Evolutionary conservation across 225 moss, liverwort and hornwort species (phyloP).

Genomic region (Neckera pumila): DNA sequence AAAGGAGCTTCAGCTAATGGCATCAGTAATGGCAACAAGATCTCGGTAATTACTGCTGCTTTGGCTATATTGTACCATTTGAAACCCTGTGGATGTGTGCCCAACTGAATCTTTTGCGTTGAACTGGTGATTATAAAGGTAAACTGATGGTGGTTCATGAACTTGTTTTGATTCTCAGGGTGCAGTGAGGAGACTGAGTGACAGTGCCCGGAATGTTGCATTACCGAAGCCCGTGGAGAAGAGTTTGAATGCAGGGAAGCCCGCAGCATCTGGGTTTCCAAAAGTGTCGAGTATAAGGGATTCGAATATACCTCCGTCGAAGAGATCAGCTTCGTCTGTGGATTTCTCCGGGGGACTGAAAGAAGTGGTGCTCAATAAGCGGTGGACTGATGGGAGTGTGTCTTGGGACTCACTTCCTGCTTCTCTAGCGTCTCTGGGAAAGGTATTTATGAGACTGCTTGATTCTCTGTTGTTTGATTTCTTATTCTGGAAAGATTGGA

Average conservation of each 20-base stretch:
- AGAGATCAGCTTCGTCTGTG: slow-evolving; percentile 10
- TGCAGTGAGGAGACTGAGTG: slow-evolving; percentile 62
- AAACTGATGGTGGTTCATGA: background rate
- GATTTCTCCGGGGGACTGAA: slow-evolving; percentile 15
- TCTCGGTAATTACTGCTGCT: background rate
- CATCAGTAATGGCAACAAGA: slow-evolving; percentile 17
- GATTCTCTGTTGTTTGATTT: background rate
- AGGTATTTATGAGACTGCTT: slow-evolving; percentile 27
- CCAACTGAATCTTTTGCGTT: background rate
- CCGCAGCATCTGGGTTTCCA: slow-evolving; percentile 11
- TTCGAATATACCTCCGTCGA: slow-evolving; percentile 17
- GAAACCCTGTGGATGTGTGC: background rate
- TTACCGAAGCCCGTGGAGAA: slow-evolving; percentile 38
- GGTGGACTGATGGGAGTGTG: slow-evolving; percentile 91
- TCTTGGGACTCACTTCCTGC: slow-evolving; percentile 74
- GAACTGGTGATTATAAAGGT: background rate
- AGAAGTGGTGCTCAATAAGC: slow-evolving; percentile 53
- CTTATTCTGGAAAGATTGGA: background rate
- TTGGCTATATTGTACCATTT: background rate
- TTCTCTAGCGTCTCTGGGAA: slow-evolving; percentile 54
- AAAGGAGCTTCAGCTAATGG: slow-evolving; percentile 14
- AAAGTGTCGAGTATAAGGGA: slow-evolving; percentile 28
- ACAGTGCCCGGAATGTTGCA: slow-evolving; percentile 44
- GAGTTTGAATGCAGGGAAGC: slow-evolving; percentile 30
- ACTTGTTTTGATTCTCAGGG: slow-evolving; percentile 6